These are phyloP conservation scores for Xylaria sp. DNA, from an alignment of 2,329 filamentous ascomycete genomes.

Conservation along the genomic window DNA sequence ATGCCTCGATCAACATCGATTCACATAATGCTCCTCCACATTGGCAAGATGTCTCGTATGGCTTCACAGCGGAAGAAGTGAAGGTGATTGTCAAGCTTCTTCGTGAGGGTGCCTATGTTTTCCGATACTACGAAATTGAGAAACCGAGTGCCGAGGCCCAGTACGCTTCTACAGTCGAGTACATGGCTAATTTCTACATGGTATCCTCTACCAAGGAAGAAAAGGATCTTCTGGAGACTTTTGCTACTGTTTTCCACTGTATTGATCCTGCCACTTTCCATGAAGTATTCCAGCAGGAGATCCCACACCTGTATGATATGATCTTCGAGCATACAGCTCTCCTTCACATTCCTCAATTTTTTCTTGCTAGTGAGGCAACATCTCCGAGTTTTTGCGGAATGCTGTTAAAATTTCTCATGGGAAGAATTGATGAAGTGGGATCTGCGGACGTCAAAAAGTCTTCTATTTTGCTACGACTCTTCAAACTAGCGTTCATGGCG, in stretches of 20 bases:
- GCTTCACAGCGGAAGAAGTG: conserved; percentile 97
- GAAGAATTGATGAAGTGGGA: conserved; percentile 93
- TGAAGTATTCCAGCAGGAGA: conserved; percentile 97
- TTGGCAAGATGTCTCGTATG: conserved; percentile 95
- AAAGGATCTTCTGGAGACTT: conserved; percentile 96
- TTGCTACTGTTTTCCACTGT: conserved; percentile 97
- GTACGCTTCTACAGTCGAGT: conserved; percentile 85
- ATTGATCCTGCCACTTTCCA: conserved; percentile 98
- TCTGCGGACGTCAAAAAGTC: conserved; percentile 92
- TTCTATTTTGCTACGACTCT: conserved; percentile 89
- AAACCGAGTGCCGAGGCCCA: conserved; percentile 77
- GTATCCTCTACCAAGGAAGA: conserved; percentile 94
- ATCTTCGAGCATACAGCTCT: conserved; percentile 97
- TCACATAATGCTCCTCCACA: conserved; percentile 81
- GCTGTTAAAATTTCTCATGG: conserved; percentile 97
- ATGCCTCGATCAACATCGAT: conserved; percentile 78
- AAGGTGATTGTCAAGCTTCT: conserved; percentile 97
- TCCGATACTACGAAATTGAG: conserved; percentile 95
- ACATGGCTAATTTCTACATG: conserved; percentile 95
- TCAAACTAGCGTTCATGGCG: conserved; percentile 99
- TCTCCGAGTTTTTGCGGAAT: conserved; percentile 98
- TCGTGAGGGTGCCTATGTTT: conserved; percentile 94
- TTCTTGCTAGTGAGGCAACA: conserved; percentile 97
- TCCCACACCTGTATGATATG: conserved; percentile 95
- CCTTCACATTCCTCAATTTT: conserved; percentile 96